Evolutionary conservation across 1,284 basidiomycete genomes (phyloP).

Genomic region (Heliocybe sulcata): DNA sequence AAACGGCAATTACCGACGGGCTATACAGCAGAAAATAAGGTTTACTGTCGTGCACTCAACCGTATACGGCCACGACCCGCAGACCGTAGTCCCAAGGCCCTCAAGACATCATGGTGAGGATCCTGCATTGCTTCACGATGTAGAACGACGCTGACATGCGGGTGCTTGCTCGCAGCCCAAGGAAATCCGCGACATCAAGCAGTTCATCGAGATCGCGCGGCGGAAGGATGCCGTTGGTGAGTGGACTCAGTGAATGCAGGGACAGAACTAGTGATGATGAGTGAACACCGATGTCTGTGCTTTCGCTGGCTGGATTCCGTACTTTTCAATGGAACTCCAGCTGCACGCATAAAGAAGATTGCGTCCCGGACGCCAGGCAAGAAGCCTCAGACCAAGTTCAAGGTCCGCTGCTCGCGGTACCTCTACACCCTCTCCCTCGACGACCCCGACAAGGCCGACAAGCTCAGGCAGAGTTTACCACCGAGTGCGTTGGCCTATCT

Average conservation of each 20-base stretch:
- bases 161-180: slow-evolving; percentile 78
- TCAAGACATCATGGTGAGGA: background rate
- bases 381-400: slow-evolving; percentile 94
- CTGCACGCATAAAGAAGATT: slow-evolving; percentile 96
- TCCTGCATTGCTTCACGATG: background rate
- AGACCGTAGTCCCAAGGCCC: background rate
- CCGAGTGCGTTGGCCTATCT: slow-evolving; percentile 67
- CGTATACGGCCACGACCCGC: background rate
- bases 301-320: no score
- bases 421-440: slow-evolving; percentile 96
- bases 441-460: slow-evolving; percentile 98
- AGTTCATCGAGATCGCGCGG: slow-evolving; percentile 95
- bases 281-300: no score
- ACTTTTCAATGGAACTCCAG: slow-evolving; percentile 31
- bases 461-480: slow-evolving; percentile 93
- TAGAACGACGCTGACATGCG: background rate
- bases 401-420: slow-evolving; percentile 95
- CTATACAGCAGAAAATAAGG: background rate
- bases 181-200: slow-evolving; percentile 98
- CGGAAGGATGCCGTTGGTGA: slow-evolving; percentile 80
- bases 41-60: background rate
- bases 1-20: background rate
- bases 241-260: no score
- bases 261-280: no score
- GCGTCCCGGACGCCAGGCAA: slow-evolving; percentile 59